phyloP scores from a whole-genome alignment of 2,329 filamentous ascomycete species.

The Zymoseptoria brevis region DNA sequence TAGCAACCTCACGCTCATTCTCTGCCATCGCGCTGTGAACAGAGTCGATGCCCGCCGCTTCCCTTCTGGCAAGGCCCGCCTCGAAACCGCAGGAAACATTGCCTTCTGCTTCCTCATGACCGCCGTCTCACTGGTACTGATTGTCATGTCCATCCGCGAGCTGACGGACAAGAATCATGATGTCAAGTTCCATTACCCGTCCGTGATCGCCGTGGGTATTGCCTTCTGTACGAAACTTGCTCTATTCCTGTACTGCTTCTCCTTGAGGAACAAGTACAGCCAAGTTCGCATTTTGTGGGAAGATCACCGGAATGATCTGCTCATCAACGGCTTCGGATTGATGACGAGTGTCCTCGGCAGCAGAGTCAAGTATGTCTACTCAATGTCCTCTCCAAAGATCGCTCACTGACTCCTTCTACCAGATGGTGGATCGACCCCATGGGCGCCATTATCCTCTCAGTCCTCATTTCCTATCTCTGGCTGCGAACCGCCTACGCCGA shows the following conservation, averaged over 20 bases:
- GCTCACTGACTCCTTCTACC: neutral
- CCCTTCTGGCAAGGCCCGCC: constrained; percentile 83
- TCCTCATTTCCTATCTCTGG: constrained; percentile 74
- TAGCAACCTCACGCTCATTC: constrained; percentile 77
- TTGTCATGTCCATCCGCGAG: constrained; percentile 74
- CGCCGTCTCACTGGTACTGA: constrained; percentile 81
- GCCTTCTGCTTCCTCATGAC: constrained; percentile 96
- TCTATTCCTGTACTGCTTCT: constrained; percentile 88
- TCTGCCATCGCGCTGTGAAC: constrained; percentile 80
- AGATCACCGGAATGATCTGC: constrained; percentile 93
- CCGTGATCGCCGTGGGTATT: constrained; percentile 73
- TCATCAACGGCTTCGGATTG: constrained; percentile 86
- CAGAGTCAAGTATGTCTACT: constrained; percentile 51
- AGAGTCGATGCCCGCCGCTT: constrained; percentile 79
- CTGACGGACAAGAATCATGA: constrained; percentile 47
- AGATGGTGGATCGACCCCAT: constrained; percentile 90
- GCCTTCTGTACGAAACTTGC: constrained; percentile 78
- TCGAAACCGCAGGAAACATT: constrained; percentile 94
- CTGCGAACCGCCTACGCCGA: constrained; percentile 76
- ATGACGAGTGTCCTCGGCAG: constrained; percentile 84
- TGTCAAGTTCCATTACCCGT: constrained; percentile 68
- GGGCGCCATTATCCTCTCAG: constrained; percentile 76
- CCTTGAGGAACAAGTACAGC: constrained; percentile 80
- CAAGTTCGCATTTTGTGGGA: constrained; percentile 92
- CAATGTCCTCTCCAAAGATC: neutral